Evolutionary conservation across 1,284 basidiomycete genomes (phyloP).

Genomic region (Ustilago hordei): DNA sequence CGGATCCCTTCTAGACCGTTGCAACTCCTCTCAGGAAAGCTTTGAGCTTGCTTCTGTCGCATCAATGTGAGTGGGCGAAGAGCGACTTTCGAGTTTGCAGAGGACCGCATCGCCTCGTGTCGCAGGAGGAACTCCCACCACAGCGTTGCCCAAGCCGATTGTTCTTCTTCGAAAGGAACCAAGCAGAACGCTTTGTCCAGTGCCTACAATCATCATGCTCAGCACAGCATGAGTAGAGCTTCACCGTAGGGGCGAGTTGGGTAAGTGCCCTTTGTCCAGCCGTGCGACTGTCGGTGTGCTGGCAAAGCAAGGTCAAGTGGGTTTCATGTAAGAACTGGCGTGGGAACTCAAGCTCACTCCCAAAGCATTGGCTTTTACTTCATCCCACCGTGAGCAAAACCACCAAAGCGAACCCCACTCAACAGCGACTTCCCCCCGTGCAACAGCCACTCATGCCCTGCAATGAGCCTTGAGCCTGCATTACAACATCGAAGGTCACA

Average conservation of each 20-base stretch:
- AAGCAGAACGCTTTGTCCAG: background rate
- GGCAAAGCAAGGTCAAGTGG: background rate
- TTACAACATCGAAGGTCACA: too few relatives aligned
- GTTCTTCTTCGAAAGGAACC: background rate
- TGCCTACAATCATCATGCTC: background rate
- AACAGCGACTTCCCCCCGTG: background rate
- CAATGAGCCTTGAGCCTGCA: background rate
- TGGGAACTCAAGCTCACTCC: background rate
- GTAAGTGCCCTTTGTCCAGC: background rate
- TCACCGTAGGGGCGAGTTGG: background rate
- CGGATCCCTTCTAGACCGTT: background rate
- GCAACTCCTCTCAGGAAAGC: background rate
- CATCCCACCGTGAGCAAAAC: background rate
- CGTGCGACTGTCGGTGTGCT: background rate
- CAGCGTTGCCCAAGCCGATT: background rate
- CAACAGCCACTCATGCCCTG: background rate
- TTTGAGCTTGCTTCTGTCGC: background rate
- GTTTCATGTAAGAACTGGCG: background rate
- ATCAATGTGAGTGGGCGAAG: background rate
- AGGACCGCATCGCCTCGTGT: constrained; percentile 20
- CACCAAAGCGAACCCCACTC: background rate
- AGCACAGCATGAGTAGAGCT: background rate
- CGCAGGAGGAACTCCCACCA: background rate
- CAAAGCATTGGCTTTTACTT: constrained; percentile 1
- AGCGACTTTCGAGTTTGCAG: constrained; percentile 2